Conservation (phyloP, 768 basidiomycete genomes). For the Coprinopsis cinerea region DNA sequence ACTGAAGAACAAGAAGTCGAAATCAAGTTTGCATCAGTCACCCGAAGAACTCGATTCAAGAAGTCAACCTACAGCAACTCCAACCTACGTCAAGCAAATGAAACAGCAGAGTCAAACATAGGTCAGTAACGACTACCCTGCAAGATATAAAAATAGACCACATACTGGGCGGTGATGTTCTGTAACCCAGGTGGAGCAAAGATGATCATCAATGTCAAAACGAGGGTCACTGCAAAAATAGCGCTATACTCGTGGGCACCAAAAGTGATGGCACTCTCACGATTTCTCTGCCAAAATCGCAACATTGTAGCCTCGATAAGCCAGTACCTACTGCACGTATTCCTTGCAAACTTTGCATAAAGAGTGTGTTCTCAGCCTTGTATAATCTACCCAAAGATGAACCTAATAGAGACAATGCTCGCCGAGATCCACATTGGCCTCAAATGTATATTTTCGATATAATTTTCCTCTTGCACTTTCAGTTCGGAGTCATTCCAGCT, state of each 20-base stretch:
- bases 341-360: too few species aligned
- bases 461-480: too few species aligned
- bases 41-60: not conserved
- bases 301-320: too few species aligned
- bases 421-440: too few species aligned
- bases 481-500: too few species aligned
- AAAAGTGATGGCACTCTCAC: not conserved
- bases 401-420: too few species aligned
- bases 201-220: conserved; percentile 42
- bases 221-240: conserved; percentile 39
- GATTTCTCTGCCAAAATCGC: not conserved
- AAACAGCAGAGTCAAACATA: not conserved
- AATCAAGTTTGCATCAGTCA: not conserved
- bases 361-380: too few species aligned
- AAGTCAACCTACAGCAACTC: conserved; percentile 31
- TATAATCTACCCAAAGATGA: too few species aligned
- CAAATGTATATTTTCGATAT: too few species aligned
- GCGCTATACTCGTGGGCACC: conserved; percentile 30
- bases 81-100: conserved; percentile 21
- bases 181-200: conserved; percentile 38
- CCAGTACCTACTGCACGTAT: too few species aligned
- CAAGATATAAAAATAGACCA: too few species aligned
- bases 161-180: conserved; percentile 44
- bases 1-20: conserved; percentile 9
- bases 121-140: not conserved